Base-by-base conservation (phyloP, 2,329 filamentous ascomycete genomes). In the Epichloe uncinata region DNA sequence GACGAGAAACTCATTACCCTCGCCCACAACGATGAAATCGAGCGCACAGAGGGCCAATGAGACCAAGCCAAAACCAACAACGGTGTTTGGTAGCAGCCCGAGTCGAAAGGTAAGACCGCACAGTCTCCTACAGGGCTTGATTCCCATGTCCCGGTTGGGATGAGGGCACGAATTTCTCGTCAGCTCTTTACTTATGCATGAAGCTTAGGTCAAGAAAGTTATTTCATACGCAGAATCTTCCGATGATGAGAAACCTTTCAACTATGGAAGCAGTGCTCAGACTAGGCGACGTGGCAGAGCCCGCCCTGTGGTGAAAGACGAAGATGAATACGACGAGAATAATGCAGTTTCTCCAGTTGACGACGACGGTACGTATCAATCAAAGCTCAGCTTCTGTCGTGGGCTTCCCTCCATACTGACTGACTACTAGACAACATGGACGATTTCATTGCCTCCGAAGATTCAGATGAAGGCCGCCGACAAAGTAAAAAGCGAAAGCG, bases 151-250 rank as follows among this genome's bases (percentile, higher is more conserved):
- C 16, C n/a, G 20, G 7, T 7, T 13, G 20, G 6, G 18, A 30
- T 9, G 5, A 26, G 30, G 30, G 8, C 5, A 13, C n/a, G n/a
- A 4, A 11, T 26, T n/a, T 20, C 8, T 5, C 2, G 35, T n/a
- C 3, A n/a, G 22, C 16, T 6, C 13, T 26, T 26, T 37, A n/a
- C 44, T 46, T 6, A 46, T 38, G 20, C 35, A 18, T 37, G 4
- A 11, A 4, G 2, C 46, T 1, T 48, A 79, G 77, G 65, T 63
- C 3, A 79, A 73, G 57, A 80, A 77, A 60, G 63, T 65, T 0
- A 76, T 93, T 56, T 93, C 77, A 63, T 97, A 97, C 64, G 83
- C 85, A 55, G 90, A 96, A 60, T 89, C 87, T 1, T 87, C 87
- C 42, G 85, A 87, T 49, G 84, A 87, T 48, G 83, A 87, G 12